A percentile compares a stretch with the other conserved stretches of the same genome.
Evolutionary conservation across 768 basidiomycete species (phyloP).

Genomic region (Phallus indusiatus): DNA sequence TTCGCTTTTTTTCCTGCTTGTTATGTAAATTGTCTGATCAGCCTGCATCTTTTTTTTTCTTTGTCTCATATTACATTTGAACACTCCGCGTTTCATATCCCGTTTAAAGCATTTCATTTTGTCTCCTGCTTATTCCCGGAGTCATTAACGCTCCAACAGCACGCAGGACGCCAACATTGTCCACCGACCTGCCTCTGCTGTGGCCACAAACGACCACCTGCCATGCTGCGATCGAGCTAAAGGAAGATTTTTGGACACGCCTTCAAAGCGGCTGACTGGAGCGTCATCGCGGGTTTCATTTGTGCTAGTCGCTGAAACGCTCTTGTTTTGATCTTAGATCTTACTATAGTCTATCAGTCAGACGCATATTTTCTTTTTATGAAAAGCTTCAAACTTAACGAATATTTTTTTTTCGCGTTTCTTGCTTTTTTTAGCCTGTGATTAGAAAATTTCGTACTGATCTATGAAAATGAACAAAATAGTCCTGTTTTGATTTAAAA

Average conservation of each 20-base stretch:
- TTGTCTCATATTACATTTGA: not conserved
- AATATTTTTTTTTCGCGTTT: too few relatives aligned
- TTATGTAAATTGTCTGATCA: too few relatives aligned
- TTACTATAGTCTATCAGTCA: too few relatives aligned
- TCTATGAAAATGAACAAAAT: too few relatives aligned
- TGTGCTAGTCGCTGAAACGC: not conserved
- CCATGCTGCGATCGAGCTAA: constrained; percentile 4
- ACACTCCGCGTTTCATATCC: constrained; percentile 44
- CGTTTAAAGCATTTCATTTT: constrained; percentile 49
- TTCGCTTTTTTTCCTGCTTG: too few relatives aligned
- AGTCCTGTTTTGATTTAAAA: too few relatives aligned
- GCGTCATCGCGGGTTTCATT: constrained; percentile 23
- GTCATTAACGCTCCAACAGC: constrained; percentile 55
- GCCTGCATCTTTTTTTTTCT: not conserved
- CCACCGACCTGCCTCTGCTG: constrained; percentile 9
- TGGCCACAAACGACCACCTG: constrained; percentile 12
- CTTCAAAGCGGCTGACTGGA: constrained; percentile 72
- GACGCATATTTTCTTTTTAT: too few relatives aligned
- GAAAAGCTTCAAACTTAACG: too few relatives aligned
- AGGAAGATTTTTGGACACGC: constrained; percentile 53
- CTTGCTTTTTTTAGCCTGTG: too few relatives aligned
- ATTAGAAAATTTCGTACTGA: too few relatives aligned
- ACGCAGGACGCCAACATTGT: constrained; percentile 74
- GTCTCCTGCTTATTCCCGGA: constrained; percentile 48
- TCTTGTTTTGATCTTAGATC: not conserved